Evolutionary conservation across 768 basidiomycete species (phyloP), one percentile per base, ranked within the genome.

Genomic region (Psilocybe cubensis): DNA sequence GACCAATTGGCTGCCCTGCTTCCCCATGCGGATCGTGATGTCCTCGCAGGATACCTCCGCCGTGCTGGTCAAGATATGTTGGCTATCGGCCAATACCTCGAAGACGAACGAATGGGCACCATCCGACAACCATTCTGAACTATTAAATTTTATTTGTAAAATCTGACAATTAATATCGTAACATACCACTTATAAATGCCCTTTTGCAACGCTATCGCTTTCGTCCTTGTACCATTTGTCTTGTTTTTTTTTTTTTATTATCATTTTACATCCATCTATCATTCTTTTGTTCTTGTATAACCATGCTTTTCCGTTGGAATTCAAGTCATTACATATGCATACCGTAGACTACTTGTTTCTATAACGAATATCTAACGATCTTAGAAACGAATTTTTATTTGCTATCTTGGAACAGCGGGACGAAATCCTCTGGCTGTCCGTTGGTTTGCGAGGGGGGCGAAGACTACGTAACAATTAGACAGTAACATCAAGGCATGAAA

Each of bases 81-180:
- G 41, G 92, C 92, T n/a, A 91, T 94, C 63, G 90, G 90, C 14
- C 88, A 91, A 67, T 94, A 91, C 69, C 76, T 94, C 10, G 91
- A 92, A 61, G 92, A 94, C 61, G 89, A 92, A 68, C 88, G 87
- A 74, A 89, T 87, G 65, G 90, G 90, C 28, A 79, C 76, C 44
- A 67, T 92, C 46, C 76, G 78, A 56, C 66, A 54, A 60, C 62
- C 57, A 54, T 67, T 54, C 52, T 57, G 27, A 69, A 73, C 38
- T 76, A 64, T 48, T 41, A 11, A 25, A 29, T 54, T 27, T 49
- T 33, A 38, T 33, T 48, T 48, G 46, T 48, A 48, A 38, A 38
- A 38, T 14, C 35, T 38, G 35, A 29, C 46, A 48, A 23, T 53
- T 31, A 52, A 18, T 27, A 20, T 25, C 4, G 27, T 44, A 27